Evolutionary conservation across 2,329 filamentous ascomycete species (phyloP), one percentile per base, ranked within the genome.

Genomic region (Colletotrichum incanum): DNA sequence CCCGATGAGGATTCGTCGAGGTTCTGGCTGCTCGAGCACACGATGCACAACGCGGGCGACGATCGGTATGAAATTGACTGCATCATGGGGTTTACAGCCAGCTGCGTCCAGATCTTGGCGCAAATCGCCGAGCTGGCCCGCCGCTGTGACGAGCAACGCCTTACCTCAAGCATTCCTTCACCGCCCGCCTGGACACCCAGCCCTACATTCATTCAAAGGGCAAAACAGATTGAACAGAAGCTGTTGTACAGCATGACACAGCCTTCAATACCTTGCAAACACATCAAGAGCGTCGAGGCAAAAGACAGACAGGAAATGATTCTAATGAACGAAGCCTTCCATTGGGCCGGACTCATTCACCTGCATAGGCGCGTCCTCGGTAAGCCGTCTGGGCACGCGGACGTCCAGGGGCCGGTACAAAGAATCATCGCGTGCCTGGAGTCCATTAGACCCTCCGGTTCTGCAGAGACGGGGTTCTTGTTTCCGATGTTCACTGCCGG

Each of bases 401-500:
- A 90, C 28, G 92, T 96, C 0, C 90, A 91, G 75, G 82, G 84
- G 14, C 89, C 90, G 0, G 90, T 95, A 6, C 80, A 85, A 47
- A 87, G 89, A 73, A 92, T 96, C 56, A 83, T 94, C 37, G 82
- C 84, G 1, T 88, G 90, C 41, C 83, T 96, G 73, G 84, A 85
- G 28, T 88, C 87, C 47, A 89, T 96, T 60, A 84, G 90, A 16
- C 83, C 86, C 16, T 92, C 93, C 7, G 91, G 91, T 39, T 91
- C 90, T 20, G 93, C 93, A 0, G 94, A 96, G 80, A 91, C 90
- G 11, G 94, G 93, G 77, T 83, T 94, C 23, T 80, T 96, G 49
- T 95, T 96, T 75, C 94, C 94, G 0, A 91, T 96, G 82, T 96
- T 96, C 80, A 93, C 93, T 1, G 94, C 94, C 1, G 94, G 94